A percentile compares a stretch with the other conserved stretches of the same genome.
These are phyloP conservation scores for Carex myosuroides DNA, from an alignment of 176 grass and related monocot genomes.

Conservation along the genomic window DNA sequence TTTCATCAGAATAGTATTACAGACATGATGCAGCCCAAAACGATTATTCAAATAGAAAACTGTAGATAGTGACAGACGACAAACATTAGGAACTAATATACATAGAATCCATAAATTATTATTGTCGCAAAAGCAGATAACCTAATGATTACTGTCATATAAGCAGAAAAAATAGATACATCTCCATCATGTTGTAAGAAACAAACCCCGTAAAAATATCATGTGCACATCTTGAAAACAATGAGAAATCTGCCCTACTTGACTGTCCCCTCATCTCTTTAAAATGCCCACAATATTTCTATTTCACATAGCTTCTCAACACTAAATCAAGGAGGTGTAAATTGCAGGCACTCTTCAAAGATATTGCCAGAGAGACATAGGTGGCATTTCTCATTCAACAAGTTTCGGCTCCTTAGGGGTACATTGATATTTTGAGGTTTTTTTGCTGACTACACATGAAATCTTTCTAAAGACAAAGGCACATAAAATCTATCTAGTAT, in stretches of 20 bases:
- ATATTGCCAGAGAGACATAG: not conserved
- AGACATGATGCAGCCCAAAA: not conserved
- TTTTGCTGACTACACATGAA: not conserved
- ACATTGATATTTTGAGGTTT: not conserved
- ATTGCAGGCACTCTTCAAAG: not conserved
- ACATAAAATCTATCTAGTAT: constrained; percentile 8
- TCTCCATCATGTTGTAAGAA: not conserved
- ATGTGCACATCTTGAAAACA: not conserved
- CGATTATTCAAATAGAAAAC: not conserved
- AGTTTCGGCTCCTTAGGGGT: not conserved
- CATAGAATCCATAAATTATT: not conserved
- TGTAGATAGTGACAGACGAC: not conserved
- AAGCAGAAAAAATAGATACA: constrained; percentile 2
- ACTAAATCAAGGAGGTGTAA: not conserved
- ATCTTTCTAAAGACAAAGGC: not conserved
- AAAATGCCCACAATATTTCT: not conserved
- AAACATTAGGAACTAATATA: not conserved
- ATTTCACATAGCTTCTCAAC: not conserved
- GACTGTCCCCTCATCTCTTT: not conserved
- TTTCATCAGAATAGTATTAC: not conserved
- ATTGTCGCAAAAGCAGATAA: not conserved
- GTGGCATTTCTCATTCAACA: not conserved
- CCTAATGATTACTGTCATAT: not conserved
- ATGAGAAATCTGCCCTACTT: not conserved
- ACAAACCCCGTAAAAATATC: not conserved